phyloP scores from a whole-genome alignment of 1,284 basidiomycete genomes.

The Amylostereum chailletii region DNA sequence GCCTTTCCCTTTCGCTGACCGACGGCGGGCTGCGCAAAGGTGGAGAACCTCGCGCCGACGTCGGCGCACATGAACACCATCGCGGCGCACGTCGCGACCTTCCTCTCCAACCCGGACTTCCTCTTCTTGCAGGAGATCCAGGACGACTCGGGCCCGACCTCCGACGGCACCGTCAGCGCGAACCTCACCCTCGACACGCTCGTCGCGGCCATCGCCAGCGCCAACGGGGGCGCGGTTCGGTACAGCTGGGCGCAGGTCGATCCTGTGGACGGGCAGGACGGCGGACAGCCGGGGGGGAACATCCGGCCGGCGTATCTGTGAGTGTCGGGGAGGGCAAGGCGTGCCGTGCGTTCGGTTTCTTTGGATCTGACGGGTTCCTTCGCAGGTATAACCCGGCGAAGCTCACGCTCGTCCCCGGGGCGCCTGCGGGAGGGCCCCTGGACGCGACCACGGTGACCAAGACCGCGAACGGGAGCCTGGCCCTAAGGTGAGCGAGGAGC shows the following conservation, averaged over 20 bases:
- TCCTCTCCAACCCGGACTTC: slow-evolving; percentile 49
- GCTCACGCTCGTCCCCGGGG: slow-evolving; percentile 39
- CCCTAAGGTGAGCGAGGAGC: slow-evolving; percentile 32
- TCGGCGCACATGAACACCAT: slow-evolving; percentile 38
- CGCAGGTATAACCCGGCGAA: slow-evolving; percentile 40
- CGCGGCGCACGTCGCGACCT: slow-evolving; percentile 45
- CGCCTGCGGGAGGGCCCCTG: slow-evolving; percentile 37
- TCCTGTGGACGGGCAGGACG: slow-evolving; percentile 47
- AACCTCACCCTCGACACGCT: slow-evolving; percentile 46
- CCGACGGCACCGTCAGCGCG: slow-evolving; percentile 48
- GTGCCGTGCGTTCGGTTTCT: neutral
- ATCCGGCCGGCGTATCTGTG: slow-evolving; percentile 53
- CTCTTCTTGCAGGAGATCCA: slow-evolving; percentile 63
- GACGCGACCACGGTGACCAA: slow-evolving; percentile 35
- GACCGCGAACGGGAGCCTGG: slow-evolving; percentile 27
- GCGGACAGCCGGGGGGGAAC: slow-evolving; percentile 59
- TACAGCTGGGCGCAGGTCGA: slow-evolving; percentile 45
- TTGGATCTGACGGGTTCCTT: neutral
- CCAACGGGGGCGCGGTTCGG: slow-evolving; percentile 28
- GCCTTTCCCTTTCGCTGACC: slow-evolving; percentile 2
- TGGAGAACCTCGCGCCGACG: slow-evolving; percentile 51
- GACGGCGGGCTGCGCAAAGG: slow-evolving; percentile 20
- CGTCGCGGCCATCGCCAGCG: slow-evolving; percentile 37
- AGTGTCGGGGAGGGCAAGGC: slow-evolving; percentile 4
- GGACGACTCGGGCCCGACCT: slow-evolving; percentile 47